Evolutionary conservation across 1,284 basidiomycete species (phyloP).

Genomic region (Apiotrichum gracile): DNA sequence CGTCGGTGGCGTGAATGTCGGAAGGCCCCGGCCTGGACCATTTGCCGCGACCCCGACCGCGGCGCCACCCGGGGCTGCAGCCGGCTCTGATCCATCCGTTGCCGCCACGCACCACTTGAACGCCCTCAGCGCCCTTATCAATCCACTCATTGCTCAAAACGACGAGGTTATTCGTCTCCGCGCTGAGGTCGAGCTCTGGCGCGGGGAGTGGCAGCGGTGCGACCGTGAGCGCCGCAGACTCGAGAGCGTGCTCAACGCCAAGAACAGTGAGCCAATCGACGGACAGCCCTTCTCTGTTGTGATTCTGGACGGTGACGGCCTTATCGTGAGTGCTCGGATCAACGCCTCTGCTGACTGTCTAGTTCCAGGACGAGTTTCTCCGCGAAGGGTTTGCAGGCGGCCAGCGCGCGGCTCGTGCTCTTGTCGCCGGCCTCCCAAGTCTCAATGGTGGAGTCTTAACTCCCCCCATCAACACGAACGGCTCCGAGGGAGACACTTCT

Average conservation of each 20-base stretch:
- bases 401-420: slow-evolving; percentile 29
- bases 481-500: background rate
- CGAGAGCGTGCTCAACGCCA: slow-evolving; percentile 18
- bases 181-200: slow-evolving; percentile 38
- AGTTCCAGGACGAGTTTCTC: slow-evolving; percentile 31
- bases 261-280: slow-evolving; percentile 21
- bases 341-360: background rate
- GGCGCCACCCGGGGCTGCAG: background rate
- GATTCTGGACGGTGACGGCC: slow-evolving; percentile 39
- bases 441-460: slow-evolving; percentile 12
- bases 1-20: background rate
- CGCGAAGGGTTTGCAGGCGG: slow-evolving; percentile 36
- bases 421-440: slow-evolving; percentile 23
- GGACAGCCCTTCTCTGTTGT: slow-evolving; percentile 29
- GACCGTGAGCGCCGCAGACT: slow-evolving; percentile 32
- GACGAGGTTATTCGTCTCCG: slow-evolving; percentile 38
- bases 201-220: slow-evolving; percentile 26
- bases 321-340: slow-evolving; percentile 27
- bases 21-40: background rate
- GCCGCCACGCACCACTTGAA: slow-evolving; percentile 24
- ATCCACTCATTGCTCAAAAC: slow-evolving; percentile 20
- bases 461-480: background rate
- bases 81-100: slow-evolving; percentile 12
- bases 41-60: background rate
- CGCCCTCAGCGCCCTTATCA: slow-evolving; percentile 20